Percentiles rank a stretch among this genome's conserved stretches.
Conservation (phyloP, 208 protist species). For the Trypanosoma mega region DNA sequence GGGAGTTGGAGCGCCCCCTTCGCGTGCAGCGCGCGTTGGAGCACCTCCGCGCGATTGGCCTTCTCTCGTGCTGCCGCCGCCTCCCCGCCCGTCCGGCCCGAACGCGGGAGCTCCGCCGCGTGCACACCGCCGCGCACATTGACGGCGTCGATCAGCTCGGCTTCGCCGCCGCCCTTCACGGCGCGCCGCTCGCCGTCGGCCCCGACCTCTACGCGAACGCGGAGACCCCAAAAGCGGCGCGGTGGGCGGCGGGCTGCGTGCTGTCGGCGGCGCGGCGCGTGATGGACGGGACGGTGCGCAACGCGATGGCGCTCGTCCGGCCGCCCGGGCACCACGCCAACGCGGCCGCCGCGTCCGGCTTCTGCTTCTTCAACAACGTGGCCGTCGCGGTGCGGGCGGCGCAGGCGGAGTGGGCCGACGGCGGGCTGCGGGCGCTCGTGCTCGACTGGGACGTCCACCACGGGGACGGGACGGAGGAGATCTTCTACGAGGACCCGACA, state of each 20-base stretch:
- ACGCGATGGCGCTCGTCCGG: slow-evolving; percentile 87
- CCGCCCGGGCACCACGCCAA: slow-evolving; percentile 88
- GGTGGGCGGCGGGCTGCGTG: slow-evolving; percentile 67
- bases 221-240: slow-evolving; percentile 60
- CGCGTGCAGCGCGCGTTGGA: slow-evolving; percentile 58
- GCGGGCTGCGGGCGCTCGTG: slow-evolving; percentile 72
- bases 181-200: slow-evolving; percentile 34
- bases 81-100: slow-evolving; percentile 46
- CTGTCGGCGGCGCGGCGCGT: slow-evolving; percentile 68
- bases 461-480: slow-evolving; percentile 93
- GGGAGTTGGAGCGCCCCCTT: slow-evolving; percentile 74
- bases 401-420: slow-evolving; percentile 43
- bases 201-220: slow-evolving; percentile 78
- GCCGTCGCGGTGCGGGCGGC: slow-evolving; percentile 83
- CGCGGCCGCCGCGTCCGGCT: slow-evolving; percentile 58
- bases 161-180: slow-evolving; percentile 32
- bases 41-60: slow-evolving; percentile 59
- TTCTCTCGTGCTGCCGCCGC: slow-evolving; percentile 47
- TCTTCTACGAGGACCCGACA: slow-evolving; percentile 90
- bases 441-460: slow-evolving; percentile 97
- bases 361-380: slow-evolving; percentile 94
- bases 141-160: slow-evolving; percentile 77
- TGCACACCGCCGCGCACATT: slow-evolving; percentile 68
- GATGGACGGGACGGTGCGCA: slow-evolving; percentile 45
- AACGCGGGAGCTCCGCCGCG: slow-evolving; percentile 69